A percentile compares a stretch with the other conserved stretches of the same genome.
Evolutionary conservation across 768 basidiomycete species (phyloP).

Genomic region (Collybia sordida): DNA sequence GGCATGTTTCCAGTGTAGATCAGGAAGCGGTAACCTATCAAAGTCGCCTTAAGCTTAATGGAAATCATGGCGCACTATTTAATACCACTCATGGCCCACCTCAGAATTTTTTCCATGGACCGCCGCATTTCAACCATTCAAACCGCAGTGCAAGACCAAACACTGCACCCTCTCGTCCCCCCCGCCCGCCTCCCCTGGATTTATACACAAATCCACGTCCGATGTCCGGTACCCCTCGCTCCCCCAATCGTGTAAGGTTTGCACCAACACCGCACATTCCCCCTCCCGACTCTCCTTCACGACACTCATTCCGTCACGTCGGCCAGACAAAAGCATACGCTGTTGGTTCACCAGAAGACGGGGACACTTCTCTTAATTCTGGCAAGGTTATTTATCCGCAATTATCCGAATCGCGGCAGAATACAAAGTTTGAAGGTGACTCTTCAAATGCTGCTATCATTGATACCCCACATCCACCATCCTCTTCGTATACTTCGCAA

Average conservation of each 20-base stretch:
- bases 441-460: not conserved
- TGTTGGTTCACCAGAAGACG: too few relatives aligned
- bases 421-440: too few relatives aligned
- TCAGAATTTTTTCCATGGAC: constrained; percentile 19
- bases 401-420: too few relatives aligned
- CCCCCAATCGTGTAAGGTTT: constrained; percentile 21
- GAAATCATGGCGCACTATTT: constrained; percentile 11
- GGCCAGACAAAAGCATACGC: not conserved
- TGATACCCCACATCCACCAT: not conserved
- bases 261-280: constrained; percentile 10
- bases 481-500: not conserved
- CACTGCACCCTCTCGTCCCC: constrained; percentile 19
- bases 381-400: too few relatives aligned
- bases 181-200: constrained; percentile 28
- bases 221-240: constrained; percentile 8
- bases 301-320: not conserved
- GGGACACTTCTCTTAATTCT: too few relatives aligned
- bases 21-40: not conserved
- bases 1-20: too few relatives aligned
- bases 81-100: constrained; percentile 20
- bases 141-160: not conserved
- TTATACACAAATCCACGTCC: constrained; percentile 10
- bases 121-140: constrained; percentile 14
- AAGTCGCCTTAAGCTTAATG: constrained; percentile 4
- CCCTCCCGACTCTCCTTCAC: constrained; percentile 6